Base-by-base conservation (phyloP, 2,329 filamentous ascomycete species). In the Fusarium falciforme region DNA sequence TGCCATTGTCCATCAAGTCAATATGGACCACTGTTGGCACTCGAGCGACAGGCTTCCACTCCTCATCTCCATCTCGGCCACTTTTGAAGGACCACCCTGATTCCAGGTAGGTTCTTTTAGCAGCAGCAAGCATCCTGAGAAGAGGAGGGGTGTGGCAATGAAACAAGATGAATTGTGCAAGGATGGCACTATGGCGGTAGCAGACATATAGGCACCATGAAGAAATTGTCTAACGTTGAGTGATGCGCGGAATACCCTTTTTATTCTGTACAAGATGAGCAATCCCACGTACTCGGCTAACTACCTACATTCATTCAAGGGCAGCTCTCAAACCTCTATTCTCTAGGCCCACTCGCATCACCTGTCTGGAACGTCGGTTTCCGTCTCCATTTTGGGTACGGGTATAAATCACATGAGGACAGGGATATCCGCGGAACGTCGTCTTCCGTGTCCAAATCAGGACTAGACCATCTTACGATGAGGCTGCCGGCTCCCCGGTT, bases 1-100 rank as follows among this genome's bases (percentile, higher is more conserved):
- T 20, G 49, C 58, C 63, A 25, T 71, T 71, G 4, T 71, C n/a
- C 54, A 71, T 16, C n/a, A 71, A 27, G 29, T 71, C 69, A 3
- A 70, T 17, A 17, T 71, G 69, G 22, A 54, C 52, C 6, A 71
- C 69, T 3, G 67, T 71, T 2, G 69, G 69, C 29, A 71, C 69
- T 49, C 42, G 20, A 16, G 42, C 42, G 22, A 44, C 42, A 44
- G 42, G 42, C 3, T 44, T 44, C 42, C 42, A 44, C 7, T 44
- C 20, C 20, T 44, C 20, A 25, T 22, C 20, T 12, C 20, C 42
- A 44, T 44, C 42, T 25, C 14, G 42, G 14, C 42, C 42, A 5
- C 12, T 44, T 25, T 44, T 25, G 42, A 44, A 44, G 12, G 42
- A 44, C 42, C 20, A 44, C 4, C 20, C 42, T 25, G 42, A 44